Base-by-base conservation (phyloP, 768 basidiomycete genomes). In the Trametes elegans region DNA sequence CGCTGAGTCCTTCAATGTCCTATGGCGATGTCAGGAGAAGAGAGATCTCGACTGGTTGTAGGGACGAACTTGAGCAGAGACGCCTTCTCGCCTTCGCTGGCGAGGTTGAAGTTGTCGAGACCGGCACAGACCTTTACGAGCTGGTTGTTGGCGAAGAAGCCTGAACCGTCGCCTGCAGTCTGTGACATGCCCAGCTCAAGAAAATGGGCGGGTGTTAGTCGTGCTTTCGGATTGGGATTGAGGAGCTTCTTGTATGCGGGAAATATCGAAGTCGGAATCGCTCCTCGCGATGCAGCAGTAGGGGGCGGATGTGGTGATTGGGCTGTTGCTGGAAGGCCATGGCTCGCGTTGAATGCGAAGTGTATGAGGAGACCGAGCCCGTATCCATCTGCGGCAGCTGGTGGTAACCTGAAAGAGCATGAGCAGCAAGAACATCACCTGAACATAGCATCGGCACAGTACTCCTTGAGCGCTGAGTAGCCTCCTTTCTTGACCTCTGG, bases 401-500 rank as follows among this genome's bases (percentile, higher is more conserved):
- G 74, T 58, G 77, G 78, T 35, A 73, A 64, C 29, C 77, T 80
- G 60, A 3, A n/a, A 5, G 9, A 5, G 16, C 5, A 39, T 43
- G 11, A 28, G 49, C 4, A 39, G n/a, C 6, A 47, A 53, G 50
- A 36, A 34, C 36, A 32, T 27, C 23, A 40, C 14, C 21, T n/a
- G n/a, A n/a, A n/a, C n/a, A n/a, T n/a, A 26, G 19, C 9, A 29
- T 10, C 16, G n/a, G 39, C 3, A 31, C 31, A 31, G n/a, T 69
- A 94, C 93, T 92, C 85, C 76, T 93, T 93, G 13, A 95, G 70
- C 0, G 73, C 71, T 18, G 83, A 84, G 90, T 92, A 98, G 5
- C 95, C 93, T 23, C 75, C 76, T 66, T 88, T 93, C 73, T 85
- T 88, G 4, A 96, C 88, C 74, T 99, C 97, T 0, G 97, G 93